Conservation (phyloP, 2,329 filamentous ascomycete species). For the Cytospora paraplurivora region DNA sequence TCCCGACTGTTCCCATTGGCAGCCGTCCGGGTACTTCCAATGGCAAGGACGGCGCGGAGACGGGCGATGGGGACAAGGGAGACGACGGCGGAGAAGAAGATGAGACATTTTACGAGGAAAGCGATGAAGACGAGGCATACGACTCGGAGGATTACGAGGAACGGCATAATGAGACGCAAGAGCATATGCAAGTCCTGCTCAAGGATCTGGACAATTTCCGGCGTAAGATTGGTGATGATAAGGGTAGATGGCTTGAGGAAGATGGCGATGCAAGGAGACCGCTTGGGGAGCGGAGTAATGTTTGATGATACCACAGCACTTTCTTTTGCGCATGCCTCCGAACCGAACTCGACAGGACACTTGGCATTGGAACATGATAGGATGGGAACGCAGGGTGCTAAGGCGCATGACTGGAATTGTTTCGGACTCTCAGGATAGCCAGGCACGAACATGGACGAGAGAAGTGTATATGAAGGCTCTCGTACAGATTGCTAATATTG, state of each 20-base stretch:
- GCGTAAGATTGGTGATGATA: conserved; percentile 83
- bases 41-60: conserved; percentile 32
- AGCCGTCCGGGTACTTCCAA: conserved; percentile 38
- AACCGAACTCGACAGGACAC: neutral
- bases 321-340: neutral
- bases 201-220: conserved; percentile 79
- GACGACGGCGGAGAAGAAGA: conserved; percentile 28
- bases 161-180: conserved; percentile 69
- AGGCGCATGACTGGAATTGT: conserved; percentile 8
- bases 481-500: neutral
- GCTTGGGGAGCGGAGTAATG: conserved; percentile 48
- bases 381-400: conserved; percentile 23
- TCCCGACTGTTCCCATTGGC: conserved; percentile 59
- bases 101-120: conserved; percentile 51
- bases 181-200: conserved; percentile 82
- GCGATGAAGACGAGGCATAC: conserved; percentile 61
- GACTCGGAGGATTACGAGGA: conserved; percentile 54
- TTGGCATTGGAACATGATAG: neutral
- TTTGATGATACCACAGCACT: conserved; percentile 31
- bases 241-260: conserved; percentile 69
- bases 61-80: conserved; percentile 28
- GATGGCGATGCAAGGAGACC: conserved; percentile 56
- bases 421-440: neutral
- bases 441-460: neutral
- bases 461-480: neutral